Evolutionary conservation across 2,329 filamentous ascomycete genomes (phyloP), one percentile per base, ranked within the genome.

Genomic region (Mycosphaerelloides madeirae): DNA sequence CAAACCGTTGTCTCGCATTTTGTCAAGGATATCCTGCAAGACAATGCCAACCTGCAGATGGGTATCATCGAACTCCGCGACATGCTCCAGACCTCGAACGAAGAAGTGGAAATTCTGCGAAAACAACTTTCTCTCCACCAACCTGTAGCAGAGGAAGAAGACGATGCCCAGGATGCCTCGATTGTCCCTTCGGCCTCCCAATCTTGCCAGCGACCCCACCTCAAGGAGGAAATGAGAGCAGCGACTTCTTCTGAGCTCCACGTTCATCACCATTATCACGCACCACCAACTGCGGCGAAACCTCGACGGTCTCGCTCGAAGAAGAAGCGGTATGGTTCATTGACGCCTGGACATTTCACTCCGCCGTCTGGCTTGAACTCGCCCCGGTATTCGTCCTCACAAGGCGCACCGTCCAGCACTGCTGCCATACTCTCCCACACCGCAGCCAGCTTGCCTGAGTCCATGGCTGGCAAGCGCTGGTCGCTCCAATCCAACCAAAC

Each of bases 201-300:
- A 13, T 63, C 65, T 3, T 70, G 75, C 14, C 68, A 96, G 40
- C 49, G 51, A 13, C 63, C 65, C 3, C 70, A 76, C 14, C 68
- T 96, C 40, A 77, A 81, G 46, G 80, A 86, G 32, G 90, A 96
- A 64, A 74, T 67, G 50, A 49, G 54, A 54, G 77, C 22, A 82
- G 84, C 7, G 79, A 61, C 79, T 2, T 83, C 84, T 0, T 84
- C 87, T 58, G 87, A 93, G 58, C 71, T 96, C 12, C 91, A 96
- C 58, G 86, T 97, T 35, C 91, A 97, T 60, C 90, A 97, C 59
- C 91, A 97, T 63, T 95, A 95, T 61, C 89, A 96, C 55, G 78
- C 83, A 9, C 71, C 81, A 1, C 64, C 69, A 22, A 44, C 61
- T 32, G 54, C 61, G 25, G 54, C 51, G 55, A 69, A 53, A 56